Base-by-base conservation (phyloP, 805 yeast species). In the Ogataea methylovora region DNA sequence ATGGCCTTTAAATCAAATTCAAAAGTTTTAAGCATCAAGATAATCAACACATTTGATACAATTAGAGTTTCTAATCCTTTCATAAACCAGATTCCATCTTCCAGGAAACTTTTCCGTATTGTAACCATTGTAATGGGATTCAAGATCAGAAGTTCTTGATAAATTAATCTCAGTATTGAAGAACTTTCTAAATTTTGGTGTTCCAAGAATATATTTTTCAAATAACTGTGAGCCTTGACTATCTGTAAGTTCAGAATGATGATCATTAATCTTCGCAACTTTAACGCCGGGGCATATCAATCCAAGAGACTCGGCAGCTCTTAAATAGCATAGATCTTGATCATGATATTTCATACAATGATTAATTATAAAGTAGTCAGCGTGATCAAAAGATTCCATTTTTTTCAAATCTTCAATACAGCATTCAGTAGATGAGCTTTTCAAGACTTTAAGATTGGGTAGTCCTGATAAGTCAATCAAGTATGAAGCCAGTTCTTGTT, bases 1-100 rank as follows among this genome's bases (percentile, higher is more conserved):
- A 20, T 20, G 22, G 22, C 22, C 8, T 6, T 20, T 9, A 20
- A 20, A 20, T 20, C 22, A 20, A 21, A 13, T 15, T 4, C 4
- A 13, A 4, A 13, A 6, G 13, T n/a, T 3, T 33, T 5, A 28
- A 14, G 36, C 12, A 20, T 26, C 35, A 17, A 23, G 29, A 20
- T 28, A 34, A 14, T 27, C 34, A 14, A 29, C 15, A 13, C 44
- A 43, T 11, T 29, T 13, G 5, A 30, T 29, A 12, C 31, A 32
- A n/a, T 19, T 22, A 17, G 22, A 16, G 14, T 24, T 27, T 24
- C 13, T 24, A 3, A 23, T 12, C 3, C 26, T 16, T 9, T 17
- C 27, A 34, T 50, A 50, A 5, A 39, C 12, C 19, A 50, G 32
- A 30, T 46, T 50, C 55, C 55, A 51, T 20, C 50, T 36, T 4